Base-by-base conservation (phyloP, 2,329 filamentous ascomycete genomes). In the Xylogone sp. region DNA sequence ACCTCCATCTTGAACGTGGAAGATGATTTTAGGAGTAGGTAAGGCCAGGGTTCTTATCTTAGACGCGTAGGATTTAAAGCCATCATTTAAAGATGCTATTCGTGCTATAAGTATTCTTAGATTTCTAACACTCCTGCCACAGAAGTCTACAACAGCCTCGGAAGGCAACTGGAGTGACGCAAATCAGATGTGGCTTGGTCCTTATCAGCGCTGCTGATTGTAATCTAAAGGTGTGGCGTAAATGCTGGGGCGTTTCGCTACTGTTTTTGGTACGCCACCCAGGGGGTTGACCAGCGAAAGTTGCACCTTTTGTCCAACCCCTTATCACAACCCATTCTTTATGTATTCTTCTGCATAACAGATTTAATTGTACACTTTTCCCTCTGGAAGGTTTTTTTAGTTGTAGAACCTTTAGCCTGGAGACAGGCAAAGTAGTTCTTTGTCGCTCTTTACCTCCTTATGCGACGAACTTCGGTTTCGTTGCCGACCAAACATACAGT, bases 381-480 rank as follows among this genome's bases (percentile, higher is more conserved):
- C 43, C 12, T 49, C 43, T 27, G 24, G 24, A n/a, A 19, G 10
- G 19, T 42, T 48, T 31, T 21, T 34, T 43, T 27, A 16, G 9
- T 44, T 29, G 18, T 29, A 21, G 18, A 19, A 44, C 21, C 50
- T 12, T 49, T 39, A 21, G 27, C 31, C 34, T 47, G 22, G 50
- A 19, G 12, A 13, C 27, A 21, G 21, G 46, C 39, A 10, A 22
- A 21, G 21, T n/a, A 45, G 42, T 34, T 46, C 39, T 50, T 51
- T 47, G 45, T 43, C 48, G 45, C 46, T 47, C 45, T 43, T 51
- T 53, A 57, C 55, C 27, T 19, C 60, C 58, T 61, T 69, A 86
- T 86, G 83, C 79, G 82, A 76, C 82, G 81, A 72, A 81, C 80
- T 67, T 84, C 81, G 57, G 79, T 83, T 55, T 84, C 82, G 65